Conservation (phyloP, 1,139 yeast genomes). For the Petasospora rhodanensis region DNA sequence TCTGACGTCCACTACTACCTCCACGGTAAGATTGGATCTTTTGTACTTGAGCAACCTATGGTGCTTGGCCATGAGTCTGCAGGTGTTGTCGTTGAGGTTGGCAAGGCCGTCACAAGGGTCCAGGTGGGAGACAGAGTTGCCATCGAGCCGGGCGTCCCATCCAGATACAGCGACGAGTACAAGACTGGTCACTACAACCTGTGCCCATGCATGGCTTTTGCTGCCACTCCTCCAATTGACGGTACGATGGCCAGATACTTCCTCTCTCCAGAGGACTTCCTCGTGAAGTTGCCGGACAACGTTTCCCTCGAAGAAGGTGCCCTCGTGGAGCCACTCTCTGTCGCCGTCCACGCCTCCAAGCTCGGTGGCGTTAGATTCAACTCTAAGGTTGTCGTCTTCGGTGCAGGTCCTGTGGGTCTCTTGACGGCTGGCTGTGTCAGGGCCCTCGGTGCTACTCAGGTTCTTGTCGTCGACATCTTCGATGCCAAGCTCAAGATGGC, state of each 20-base stretch:
- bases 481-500: conserved; percentile 29
- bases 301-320: conserved; percentile 86
- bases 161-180: conserved; percentile 69
- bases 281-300: conserved; percentile 72
- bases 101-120: conserved; percentile 52
- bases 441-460: conserved; percentile 70
- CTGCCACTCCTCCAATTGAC: conserved; percentile 78
- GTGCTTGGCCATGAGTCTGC: conserved; percentile 76
- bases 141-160: conserved; percentile 55
- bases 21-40: conserved; percentile 75
- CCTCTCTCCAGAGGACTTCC: conserved; percentile 77
- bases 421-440: conserved; percentile 73
- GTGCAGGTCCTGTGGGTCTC: conserved; percentile 93
- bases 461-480: conserved; percentile 29
- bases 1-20: conserved; percentile 81
- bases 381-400: conserved; percentile 73
- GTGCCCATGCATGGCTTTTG: conserved; percentile 80
- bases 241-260: conserved; percentile 74
- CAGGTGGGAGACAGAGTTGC: conserved; percentile 81
- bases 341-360: conserved; percentile 80
- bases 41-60: conserved; percentile 55
- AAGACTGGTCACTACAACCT: conserved; percentile 73
- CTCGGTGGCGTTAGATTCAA: conserved; percentile 66
- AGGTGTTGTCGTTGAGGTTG: conserved; percentile 66
- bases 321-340: conserved; percentile 80